Evolutionary conservation across 306 rosid genomes (phyloP), one percentile per base, ranked within the genome.

Genomic region (Cyclanthera cordifolia): DNA sequence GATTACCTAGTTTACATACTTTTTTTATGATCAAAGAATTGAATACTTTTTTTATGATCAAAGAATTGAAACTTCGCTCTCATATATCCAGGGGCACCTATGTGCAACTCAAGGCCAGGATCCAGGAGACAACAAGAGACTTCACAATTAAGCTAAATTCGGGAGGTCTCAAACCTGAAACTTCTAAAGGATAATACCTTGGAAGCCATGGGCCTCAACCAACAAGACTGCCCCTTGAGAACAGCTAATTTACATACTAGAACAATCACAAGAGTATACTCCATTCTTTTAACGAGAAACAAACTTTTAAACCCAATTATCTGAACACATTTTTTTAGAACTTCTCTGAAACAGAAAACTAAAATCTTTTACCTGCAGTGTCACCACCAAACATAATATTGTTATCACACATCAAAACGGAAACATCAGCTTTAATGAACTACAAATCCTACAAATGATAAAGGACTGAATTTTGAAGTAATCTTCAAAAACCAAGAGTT

Each of bases 1-100:
- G 60, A 79, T 73, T 37, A 74, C 45, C 24, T 46, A 32, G 41
- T n/a, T n/a, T n/a, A n/a, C n/a, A n/a, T n/a, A n/a, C n/a, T n/a
- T n/a, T n/a, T n/a, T n/a, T n/a, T n/a, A n/a, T n/a, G n/a, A n/a
- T n/a, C n/a, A n/a, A n/a, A n/a, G n/a, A n/a, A n/a, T n/a, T n/a
- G n/a, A n/a, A n/a, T n/a, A n/a, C n/a, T n/a, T n/a, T n/a, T n/a
- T n/a, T n/a, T n/a, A n/a, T n/a, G n/a, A n/a, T n/a, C n/a, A n/a
- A n/a, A n/a, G n/a, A n/a, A n/a, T n/a, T n/a, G n/a, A n/a, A n/a
- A n/a, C n/a, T n/a, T n/a, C n/a, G n/a, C n/a, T n/a, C n/a, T n/a
- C n/a, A n/a, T n/a, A n/a, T n/a, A n/a, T n/a, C n/a, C n/a, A n/a
- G n/a, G n/a, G n/a, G n/a, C n/a, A n/a, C n/a, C n/a, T n/a, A n/a